Base-by-base conservation (phyloP, 2,329 filamentous ascomycete species). In the Apiospora malaysiana region DNA sequence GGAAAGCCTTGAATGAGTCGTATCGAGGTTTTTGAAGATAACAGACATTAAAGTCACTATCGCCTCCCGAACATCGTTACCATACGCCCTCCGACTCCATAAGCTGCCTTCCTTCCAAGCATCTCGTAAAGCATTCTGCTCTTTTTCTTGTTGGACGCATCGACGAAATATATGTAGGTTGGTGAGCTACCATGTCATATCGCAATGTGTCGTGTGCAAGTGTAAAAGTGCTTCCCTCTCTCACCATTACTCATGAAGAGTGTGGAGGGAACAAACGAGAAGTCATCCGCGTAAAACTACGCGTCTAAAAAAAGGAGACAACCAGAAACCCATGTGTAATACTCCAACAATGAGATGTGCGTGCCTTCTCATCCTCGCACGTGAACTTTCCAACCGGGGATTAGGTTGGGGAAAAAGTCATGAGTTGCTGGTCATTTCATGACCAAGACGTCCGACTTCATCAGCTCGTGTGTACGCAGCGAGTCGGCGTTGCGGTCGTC, bases 371-470 rank as follows among this genome's bases (percentile, higher is more conserved):
- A 14, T n/a, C 56, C 12, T n/a, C 18, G 9, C 56, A 32, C 56
- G 27, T 18, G 12, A 12, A 14, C 7, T 37, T 40, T 21, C 56
- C 56, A 40, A 40, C 18, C 18, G 16, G 32, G 27, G 27, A 40
- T 14, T n/a, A 6, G 56, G 32, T 14, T 23, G 49, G 23, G 12
- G 25, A 27, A 27, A 27, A 12, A n/a, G 40, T 14, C 6, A 32
- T 4, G 65, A 32, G 12, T 1, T 63, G 10, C 27, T 23, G 56
- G 18, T 56, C 76, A 80, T 71, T 79, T 79, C 78, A 79, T 80
- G 32, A 79, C 72, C 32, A 80, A 51, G 42, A 80, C 77, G 40
- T 78, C 75, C 0, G 78, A 74, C 72, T 78, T 79, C 67, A 76
- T 76, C 16, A 80, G 72, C 51, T 74, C 75, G 12, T 70, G 66